Evolutionary conservation across 1,139 yeast species (phyloP).

Genomic region (Nakaseomyces sp.): DNA sequence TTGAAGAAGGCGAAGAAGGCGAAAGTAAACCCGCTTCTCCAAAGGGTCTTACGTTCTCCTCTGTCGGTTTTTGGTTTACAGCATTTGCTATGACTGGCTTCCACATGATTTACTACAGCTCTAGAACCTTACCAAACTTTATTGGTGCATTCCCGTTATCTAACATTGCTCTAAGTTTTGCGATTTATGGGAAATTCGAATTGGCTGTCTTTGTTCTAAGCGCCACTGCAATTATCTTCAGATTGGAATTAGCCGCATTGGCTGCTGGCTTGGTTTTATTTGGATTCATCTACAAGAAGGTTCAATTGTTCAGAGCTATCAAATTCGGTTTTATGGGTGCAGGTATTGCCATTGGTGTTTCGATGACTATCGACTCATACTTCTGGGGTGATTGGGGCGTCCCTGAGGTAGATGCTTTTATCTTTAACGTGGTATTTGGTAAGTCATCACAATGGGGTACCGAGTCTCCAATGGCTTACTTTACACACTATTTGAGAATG

Average conservation of each 20-base stretch:
- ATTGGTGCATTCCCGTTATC: slow-evolving; percentile 66
- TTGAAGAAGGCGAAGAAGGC: neutral
- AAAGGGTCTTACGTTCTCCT: slow-evolving; percentile 11
- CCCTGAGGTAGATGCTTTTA: slow-evolving; percentile 69
- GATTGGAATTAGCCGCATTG: slow-evolving; percentile 64
- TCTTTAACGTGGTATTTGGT: slow-evolving; percentile 67
- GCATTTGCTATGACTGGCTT: slow-evolving; percentile 58
- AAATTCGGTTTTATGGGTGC: slow-evolving; percentile 46
- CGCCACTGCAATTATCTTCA: slow-evolving; percentile 57
- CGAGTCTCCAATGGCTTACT: slow-evolving; percentile 65
- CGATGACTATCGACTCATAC: slow-evolving; percentile 56
- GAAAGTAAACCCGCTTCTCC: neutral
- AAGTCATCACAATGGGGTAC: slow-evolving; percentile 75
- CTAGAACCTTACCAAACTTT: slow-evolving; percentile 82
- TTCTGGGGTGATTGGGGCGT: slow-evolving; percentile 55
- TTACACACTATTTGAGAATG: slow-evolving; percentile 47
- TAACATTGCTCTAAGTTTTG: slow-evolving; percentile 43
- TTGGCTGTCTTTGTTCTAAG: slow-evolving; percentile 51
- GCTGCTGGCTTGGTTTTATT: slow-evolving; percentile 42
- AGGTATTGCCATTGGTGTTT: slow-evolving; percentile 41
- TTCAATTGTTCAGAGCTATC: slow-evolving; percentile 34
- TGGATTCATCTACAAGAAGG: slow-evolving; percentile 38
- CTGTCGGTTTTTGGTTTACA: slow-evolving; percentile 48
- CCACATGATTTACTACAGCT: slow-evolving; percentile 66
- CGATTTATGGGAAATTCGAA: slow-evolving; percentile 43